phyloP scores from a whole-genome alignment of 495 filamentous ascomycete species.

The Xylaria flabelliformis region DNA sequence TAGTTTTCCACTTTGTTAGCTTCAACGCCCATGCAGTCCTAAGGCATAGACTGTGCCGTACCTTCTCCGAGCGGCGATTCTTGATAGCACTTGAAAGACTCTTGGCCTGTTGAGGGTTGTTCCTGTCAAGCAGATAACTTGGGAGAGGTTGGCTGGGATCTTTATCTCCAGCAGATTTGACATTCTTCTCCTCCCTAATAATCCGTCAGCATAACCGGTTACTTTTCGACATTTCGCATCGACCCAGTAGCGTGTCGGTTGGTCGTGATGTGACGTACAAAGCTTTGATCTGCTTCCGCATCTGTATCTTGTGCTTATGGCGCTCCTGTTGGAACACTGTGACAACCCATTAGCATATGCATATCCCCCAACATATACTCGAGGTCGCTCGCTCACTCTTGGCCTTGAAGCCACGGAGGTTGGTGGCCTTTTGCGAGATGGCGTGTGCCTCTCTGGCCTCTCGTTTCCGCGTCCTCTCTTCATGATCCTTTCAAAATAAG shows the following conservation, averaged over 20 bases:
- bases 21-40: constrained; percentile 49
- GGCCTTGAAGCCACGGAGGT: constrained; percentile 85
- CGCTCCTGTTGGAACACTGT: constrained; percentile 68
- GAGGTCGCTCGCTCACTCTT: constrained; percentile 55
- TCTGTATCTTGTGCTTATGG: constrained; percentile 97
- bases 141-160: constrained; percentile 77
- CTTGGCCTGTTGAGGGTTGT: constrained; percentile 86
- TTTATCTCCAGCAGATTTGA: constrained; percentile 86
- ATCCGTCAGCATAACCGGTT: constrained; percentile 12
- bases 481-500: constrained; percentile 65
- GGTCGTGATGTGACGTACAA: constrained; percentile 65
- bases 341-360: constrained; percentile 5
- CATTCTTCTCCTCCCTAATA: constrained; percentile 78
- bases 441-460: constrained; percentile 86
- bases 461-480: constrained; percentile 89
- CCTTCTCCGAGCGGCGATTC: constrained; percentile 64
- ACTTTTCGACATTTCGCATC: constrained; percentile 93
- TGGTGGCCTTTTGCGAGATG: constrained; percentile 85
- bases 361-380: background rate
- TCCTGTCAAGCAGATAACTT: constrained; percentile 88
- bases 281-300: constrained; percentile 93
- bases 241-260: constrained; percentile 84
- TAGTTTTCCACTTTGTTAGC: constrained; percentile 61
- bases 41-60: background rate
- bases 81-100: constrained; percentile 84